These are phyloP conservation scores for Gleditsia sinensis DNA, from an alignment of 306 rosid species.

Conservation along the genomic window DNA sequence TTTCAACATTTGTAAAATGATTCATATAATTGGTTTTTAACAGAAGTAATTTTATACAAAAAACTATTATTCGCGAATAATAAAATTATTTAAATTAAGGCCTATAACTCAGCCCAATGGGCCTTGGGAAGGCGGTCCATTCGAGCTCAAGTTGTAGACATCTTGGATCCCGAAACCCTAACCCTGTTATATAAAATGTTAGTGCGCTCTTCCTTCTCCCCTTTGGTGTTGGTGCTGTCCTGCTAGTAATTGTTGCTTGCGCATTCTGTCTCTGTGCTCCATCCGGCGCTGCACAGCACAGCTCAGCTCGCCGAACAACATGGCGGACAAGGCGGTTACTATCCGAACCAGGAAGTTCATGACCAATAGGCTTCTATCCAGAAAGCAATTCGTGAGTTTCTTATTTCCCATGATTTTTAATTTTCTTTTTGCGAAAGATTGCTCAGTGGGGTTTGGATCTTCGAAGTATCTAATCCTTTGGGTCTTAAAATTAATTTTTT, in stretches of 20 bases:
- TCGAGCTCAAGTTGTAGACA: neutral
- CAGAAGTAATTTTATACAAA: too few species aligned
- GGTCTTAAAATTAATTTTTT: neutral
- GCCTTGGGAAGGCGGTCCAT: neutral
- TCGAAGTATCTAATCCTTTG: neutral
- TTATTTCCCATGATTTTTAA: neutral
- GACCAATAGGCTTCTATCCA: slow-evolving; percentile 89
- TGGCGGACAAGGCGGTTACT: slow-evolving; percentile 94
- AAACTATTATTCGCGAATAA: too few species aligned
- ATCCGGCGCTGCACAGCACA: neutral
- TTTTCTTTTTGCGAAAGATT: neutral
- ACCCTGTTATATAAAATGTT: neutral
- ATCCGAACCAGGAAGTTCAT: slow-evolving; percentile 88
- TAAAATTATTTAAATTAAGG: neutral
- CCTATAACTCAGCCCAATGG: neutral
- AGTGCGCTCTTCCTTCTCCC: neutral
- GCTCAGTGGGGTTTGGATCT: neutral
- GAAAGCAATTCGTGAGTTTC: slow-evolving; percentile 85
- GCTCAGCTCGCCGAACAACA: slow-evolving; percentile 30
- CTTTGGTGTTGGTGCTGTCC: slow-evolving; percentile 12
- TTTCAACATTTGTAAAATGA: too few species aligned
- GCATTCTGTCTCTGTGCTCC: neutral
- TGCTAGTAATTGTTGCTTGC: neutral
- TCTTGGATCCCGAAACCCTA: slow-evolving; percentile 44
- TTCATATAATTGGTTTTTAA: too few species aligned